These are phyloP conservation scores for Lentinula detonsa DNA, from an alignment of 768 basidiomycete genomes.

Conservation along the genomic window DNA sequence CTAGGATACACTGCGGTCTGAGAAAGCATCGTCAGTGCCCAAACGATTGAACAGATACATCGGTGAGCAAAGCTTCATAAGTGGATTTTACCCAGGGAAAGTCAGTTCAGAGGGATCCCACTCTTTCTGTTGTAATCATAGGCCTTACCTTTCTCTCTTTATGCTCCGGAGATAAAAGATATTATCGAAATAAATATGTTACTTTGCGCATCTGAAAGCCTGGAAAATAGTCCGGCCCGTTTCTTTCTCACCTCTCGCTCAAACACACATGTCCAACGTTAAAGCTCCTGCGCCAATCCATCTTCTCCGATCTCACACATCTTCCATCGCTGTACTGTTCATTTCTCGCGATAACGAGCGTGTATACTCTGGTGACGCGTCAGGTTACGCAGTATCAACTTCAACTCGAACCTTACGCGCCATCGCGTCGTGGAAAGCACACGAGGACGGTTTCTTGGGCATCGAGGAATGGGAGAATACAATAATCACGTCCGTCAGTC, in stretches of 20 bases:
- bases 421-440: constrained; percentile 70
- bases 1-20: too few species aligned
- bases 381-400: constrained; percentile 72
- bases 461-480: constrained; percentile 64
- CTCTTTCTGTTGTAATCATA: too few species aligned
- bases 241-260: not conserved
- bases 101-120: too few species aligned
- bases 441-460: constrained; percentile 70
- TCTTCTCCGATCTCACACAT: constrained; percentile 66
- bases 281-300: constrained; percentile 58
- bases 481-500: constrained; percentile 69
- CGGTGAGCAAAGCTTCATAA: too few species aligned
- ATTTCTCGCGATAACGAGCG: constrained; percentile 72
- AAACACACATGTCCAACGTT: not conserved
- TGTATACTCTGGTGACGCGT: constrained; percentile 81
- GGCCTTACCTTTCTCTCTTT: too few species aligned
- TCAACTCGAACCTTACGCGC: constrained; percentile 75
- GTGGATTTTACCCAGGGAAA: too few species aligned
- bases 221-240: not conserved
- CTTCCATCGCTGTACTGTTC: constrained; percentile 52
- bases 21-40: too few species aligned
- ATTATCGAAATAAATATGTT: too few species aligned
- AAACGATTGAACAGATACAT: too few species aligned
- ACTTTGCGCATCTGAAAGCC: too few species aligned
- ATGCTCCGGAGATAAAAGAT: too few species aligned